These are phyloP conservation scores for Cordyceps militaris DNA, from an alignment of 2,329 filamentous ascomycete genomes.

Conservation along the genomic window DNA sequence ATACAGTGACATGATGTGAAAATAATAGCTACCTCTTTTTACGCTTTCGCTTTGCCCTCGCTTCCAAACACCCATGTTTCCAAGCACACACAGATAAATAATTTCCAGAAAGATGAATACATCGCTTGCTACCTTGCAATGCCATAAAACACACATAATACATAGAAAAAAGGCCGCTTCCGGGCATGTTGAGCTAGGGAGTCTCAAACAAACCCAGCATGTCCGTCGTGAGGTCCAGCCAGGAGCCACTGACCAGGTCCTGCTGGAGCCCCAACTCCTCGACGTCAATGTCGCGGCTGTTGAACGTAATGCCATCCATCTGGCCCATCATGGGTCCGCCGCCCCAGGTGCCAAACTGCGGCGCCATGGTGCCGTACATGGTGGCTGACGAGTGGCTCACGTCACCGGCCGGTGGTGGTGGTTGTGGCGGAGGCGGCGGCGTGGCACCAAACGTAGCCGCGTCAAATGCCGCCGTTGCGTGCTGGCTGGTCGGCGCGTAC, in stretches of 20 bases:
- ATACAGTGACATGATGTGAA: neutral
- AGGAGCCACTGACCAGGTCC: conserved; percentile 58
- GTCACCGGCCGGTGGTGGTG: conserved; percentile 3
- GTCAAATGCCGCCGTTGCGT: conserved; percentile 38
- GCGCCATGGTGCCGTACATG: conserved; percentile 24
- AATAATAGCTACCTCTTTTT: neutral
- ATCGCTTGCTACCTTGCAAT: conserved; percentile 8
- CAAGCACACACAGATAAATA: neutral
- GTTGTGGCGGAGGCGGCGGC: conserved; percentile 31
- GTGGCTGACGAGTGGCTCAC: conserved; percentile 15
- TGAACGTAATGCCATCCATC: conserved; percentile 58
- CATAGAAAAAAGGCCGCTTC: neutral
- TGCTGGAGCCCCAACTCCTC: conserved; percentile 52
- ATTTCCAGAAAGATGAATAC: neutral
- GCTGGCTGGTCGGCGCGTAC: conserved; percentile 36
- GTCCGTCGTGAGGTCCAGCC: conserved; percentile 65
- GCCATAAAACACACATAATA: neutral
- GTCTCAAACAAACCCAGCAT: conserved; percentile 50
- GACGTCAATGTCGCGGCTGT: conserved; percentile 73
- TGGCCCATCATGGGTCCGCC: conserved; percentile 23
- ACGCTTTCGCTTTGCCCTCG: neutral
- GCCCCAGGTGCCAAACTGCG: conserved; percentile 22
- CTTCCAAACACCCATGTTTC: neutral
- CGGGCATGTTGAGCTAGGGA: conserved; percentile 23
- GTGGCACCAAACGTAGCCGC: conserved; percentile 29